These are phyloP conservation scores for Hawksworthiomyces lignivorus DNA, from an alignment of 2,329 filamentous ascomycete species.

Conservation along the genomic window DNA sequence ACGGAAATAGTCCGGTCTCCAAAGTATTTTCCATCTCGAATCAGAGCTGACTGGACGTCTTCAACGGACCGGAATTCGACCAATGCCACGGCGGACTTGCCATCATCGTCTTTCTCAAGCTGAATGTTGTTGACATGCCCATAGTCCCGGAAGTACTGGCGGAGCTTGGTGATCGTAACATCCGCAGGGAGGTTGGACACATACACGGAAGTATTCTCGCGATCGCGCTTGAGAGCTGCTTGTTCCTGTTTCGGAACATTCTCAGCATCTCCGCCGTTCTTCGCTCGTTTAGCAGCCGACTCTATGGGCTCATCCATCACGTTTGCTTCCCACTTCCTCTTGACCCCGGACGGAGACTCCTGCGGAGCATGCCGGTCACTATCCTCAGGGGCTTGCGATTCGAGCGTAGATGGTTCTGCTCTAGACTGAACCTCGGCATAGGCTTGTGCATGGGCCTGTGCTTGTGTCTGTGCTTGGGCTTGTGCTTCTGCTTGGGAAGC, in stretches of 20 bases:
- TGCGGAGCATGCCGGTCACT: too few relatives aligned
- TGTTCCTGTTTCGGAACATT: slow-evolving; percentile 19
- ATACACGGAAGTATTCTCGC: slow-evolving; percentile 81
- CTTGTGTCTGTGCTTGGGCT: slow-evolving; percentile 15
- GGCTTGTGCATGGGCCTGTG: slow-evolving; percentile 1
- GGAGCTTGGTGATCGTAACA: slow-evolving; percentile 63
- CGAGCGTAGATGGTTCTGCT: slow-evolving; percentile 17
- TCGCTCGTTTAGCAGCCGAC: slow-evolving; percentile 60
- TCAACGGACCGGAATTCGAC: slow-evolving; percentile 79
- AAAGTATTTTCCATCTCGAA: slow-evolving; percentile 74
- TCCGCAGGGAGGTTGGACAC: slow-evolving; percentile 68
- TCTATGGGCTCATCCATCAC: slow-evolving; percentile 38
- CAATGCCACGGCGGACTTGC: slow-evolving; percentile 59
- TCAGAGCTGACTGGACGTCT: slow-evolving; percentile 72
- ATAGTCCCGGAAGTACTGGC: slow-evolving; percentile 87
- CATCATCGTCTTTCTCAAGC: slow-evolving; percentile 54
- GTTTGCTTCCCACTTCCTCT: slow-evolving; percentile 67
- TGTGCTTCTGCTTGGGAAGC: slow-evolving; percentile 27
- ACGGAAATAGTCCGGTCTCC: slow-evolving; percentile 67
- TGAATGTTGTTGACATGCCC: slow-evolving; percentile 75
- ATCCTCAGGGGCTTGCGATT: slow-evolving; percentile 20
- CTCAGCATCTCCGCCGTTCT: slow-evolving; percentile 31
- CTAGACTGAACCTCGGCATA: slow-evolving; percentile 17
- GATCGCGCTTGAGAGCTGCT: slow-evolving; percentile 62
- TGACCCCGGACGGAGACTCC: slow-evolving; percentile 38